phyloP scores from a whole-genome alignment of 192 early-diverging fungal species.

The Rhizophagus prolifer region DNA sequence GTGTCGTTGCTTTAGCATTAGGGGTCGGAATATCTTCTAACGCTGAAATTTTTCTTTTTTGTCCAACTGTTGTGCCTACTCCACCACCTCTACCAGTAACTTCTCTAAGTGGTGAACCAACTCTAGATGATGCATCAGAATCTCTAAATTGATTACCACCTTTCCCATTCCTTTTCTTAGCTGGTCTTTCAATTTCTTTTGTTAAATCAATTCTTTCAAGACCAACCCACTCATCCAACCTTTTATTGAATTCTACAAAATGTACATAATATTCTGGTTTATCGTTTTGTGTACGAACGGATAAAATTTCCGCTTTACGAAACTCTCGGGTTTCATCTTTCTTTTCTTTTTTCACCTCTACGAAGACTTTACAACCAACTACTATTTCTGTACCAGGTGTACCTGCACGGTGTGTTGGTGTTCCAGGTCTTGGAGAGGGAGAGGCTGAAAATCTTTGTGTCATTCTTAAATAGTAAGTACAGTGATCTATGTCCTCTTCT shows the following conservation, averaged over 20 bases:
- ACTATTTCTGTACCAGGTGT: constrained; percentile 24
- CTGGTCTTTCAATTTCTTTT: constrained; percentile 61
- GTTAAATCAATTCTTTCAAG: constrained; percentile 63
- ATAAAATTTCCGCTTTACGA: constrained; percentile 85
- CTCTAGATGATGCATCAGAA: constrained; percentile 42
- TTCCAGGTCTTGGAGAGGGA: constrained; percentile 4
- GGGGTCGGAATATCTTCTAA: constrained; percentile 39
- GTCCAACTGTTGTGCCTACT: constrained; percentile 41
- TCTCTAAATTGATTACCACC: constrained; percentile 28
- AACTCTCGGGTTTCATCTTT: constrained; percentile 45
- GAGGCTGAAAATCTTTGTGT: constrained; percentile 10
- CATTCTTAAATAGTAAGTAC: not conserved
- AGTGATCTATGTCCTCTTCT: too few species aligned
- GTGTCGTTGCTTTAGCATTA: constrained; percentile 40
- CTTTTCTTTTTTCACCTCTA: constrained; percentile 51
- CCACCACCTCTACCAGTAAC: constrained; percentile 26
- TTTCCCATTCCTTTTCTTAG: constrained; percentile 66
- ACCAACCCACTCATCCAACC: constrained; percentile 94
- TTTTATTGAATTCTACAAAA: constrained; percentile 96
- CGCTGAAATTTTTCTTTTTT: constrained; percentile 51
- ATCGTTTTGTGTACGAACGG: constrained; percentile 58
- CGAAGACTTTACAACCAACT: constrained; percentile 64
- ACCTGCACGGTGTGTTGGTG: not conserved
- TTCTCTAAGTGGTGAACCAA: constrained; percentile 37
- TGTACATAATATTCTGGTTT: constrained; percentile 90